Percentiles rank a stretch among this genome's conserved stretches.
Conservation (phyloP, 371 early-diverging fungal species). For the Lichtheimia hyalospora region DNA sequence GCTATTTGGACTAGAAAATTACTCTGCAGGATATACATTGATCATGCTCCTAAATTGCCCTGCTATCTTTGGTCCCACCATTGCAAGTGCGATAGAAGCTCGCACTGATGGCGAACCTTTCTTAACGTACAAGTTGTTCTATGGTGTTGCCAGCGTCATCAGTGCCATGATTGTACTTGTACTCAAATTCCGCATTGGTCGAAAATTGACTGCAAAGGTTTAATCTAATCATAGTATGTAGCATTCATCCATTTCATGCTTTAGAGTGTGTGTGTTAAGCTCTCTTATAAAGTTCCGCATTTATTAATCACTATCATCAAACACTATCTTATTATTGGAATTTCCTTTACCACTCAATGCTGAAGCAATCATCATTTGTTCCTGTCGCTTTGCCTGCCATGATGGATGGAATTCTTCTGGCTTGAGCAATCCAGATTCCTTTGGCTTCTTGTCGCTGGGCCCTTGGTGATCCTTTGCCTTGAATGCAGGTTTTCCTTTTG, state of each 20-base stretch:
- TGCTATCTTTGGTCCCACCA: constrained; percentile 19
- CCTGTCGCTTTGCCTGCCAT: constrained; percentile 49
- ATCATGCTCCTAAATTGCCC: constrained; percentile 13
- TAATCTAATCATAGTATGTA: not conserved
- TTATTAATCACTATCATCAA: constrained; percentile 26
- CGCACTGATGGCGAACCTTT: constrained; percentile 8
- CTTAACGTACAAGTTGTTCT: constrained; percentile 19
- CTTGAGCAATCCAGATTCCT: not conserved
- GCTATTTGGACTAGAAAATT: constrained; percentile 19
- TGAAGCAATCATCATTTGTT: constrained; percentile 50
- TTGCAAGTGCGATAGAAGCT: constrained; percentile 22
- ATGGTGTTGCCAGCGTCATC: constrained; percentile 10
- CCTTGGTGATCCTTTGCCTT: constrained; percentile 17
- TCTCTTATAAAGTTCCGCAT: not conserved
- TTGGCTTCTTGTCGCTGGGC: not conserved
- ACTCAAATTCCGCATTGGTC: constrained; percentile 1
- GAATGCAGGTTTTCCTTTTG: constrained; percentile 1
- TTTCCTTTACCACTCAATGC: constrained; percentile 38
- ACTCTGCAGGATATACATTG: constrained; percentile 16
- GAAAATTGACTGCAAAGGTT: not conserved
- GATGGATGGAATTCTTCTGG: constrained; percentile 39
- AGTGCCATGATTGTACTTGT: not conserved
- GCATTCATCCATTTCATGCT: too few species aligned
- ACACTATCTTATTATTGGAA: constrained; percentile 45
- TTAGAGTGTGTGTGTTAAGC: too few species aligned